phyloP scores from a whole-genome alignment of 371 early-diverging fungal species.

The Saksenaea vasiformis region DNA sequence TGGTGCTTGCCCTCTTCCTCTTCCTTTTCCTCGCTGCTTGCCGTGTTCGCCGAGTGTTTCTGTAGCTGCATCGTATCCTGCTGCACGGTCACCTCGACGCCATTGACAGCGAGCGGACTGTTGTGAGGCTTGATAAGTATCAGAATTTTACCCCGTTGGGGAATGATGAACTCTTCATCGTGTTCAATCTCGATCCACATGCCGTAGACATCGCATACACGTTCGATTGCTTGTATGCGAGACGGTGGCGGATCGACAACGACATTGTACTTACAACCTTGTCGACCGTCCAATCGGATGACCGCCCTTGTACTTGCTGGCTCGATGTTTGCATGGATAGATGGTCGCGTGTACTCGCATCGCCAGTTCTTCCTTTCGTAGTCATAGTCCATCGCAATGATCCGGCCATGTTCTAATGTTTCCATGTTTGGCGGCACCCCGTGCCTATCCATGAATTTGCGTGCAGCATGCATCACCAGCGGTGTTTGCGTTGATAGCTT shows the following conservation, averaged over 20 bases:
- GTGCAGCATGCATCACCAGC: slow-evolving; percentile 37
- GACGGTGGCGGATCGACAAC: slow-evolving; percentile 64
- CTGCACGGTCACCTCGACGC: slow-evolving; percentile 11
- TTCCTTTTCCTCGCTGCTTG: slow-evolving; percentile 3
- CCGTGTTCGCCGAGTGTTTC: not conserved
- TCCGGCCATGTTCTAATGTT: slow-evolving; percentile 39
- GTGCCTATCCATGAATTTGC: slow-evolving; percentile 42
- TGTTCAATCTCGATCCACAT: slow-evolving; percentile 55
- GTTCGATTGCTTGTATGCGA: slow-evolving; percentile 35
- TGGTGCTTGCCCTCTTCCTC: not conserved
- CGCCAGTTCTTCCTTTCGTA: slow-evolving; percentile 53
- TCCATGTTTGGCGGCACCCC: slow-evolving; percentile 59
- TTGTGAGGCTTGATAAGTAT: slow-evolving; percentile 45
- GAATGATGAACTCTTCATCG: slow-evolving; percentile 53
- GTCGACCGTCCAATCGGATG: slow-evolving; percentile 53
- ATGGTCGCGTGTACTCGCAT: slow-evolving; percentile 47
- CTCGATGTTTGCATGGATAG: slow-evolving; percentile 1
- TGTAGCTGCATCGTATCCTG: slow-evolving; percentile 3
- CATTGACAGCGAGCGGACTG: slow-evolving; percentile 21
- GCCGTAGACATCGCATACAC: slow-evolving; percentile 48
- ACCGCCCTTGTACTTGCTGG: slow-evolving; percentile 22
- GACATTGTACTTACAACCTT: slow-evolving; percentile 39
- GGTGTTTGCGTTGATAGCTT: slow-evolving; percentile 42
- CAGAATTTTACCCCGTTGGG: slow-evolving; percentile 54
- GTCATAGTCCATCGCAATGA: slow-evolving; percentile 46